Evolutionary conservation across 2,329 filamentous ascomycete species (phyloP), one percentile per base, ranked within the genome.

Genomic region (Madurella mycetomatis): DNA sequence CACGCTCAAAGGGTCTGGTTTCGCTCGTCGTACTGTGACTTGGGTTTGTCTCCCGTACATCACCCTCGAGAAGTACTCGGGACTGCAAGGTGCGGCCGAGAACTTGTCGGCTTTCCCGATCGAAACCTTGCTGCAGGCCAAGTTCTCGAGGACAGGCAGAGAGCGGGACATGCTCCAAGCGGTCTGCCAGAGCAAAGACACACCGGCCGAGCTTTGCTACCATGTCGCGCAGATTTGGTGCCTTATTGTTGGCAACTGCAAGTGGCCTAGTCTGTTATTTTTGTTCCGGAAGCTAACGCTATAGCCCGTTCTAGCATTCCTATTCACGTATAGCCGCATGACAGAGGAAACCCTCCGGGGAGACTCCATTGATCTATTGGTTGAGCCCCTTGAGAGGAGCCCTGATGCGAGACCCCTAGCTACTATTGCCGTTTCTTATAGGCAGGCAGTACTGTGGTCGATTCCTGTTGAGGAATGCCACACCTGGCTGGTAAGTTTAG

Each of bases 41-140:
- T 78, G 75, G 75, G 58, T 77, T 2, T 76, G 73, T 31, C 63
- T 78, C 13, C 77, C 77, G 0, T 79, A 77, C 56, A 78, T 80
- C 57, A 69, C 69, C 2, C 67, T 79, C 0, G 70, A 76, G 48
- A 67, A 69, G 19, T 78, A 76, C 53, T 70, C 70, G 0, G 73
- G 72, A 2, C 60, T 74, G 1, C 61, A 66, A 2, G 64, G 65
- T 5, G 65, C 67, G 12, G 25, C 4, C 25, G 40, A 53, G 1
- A 67, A 62, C 25, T 44, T 65, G 7, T 64, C 65, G 5, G 63
- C 67, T 1, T 77, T 76, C 47, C 76, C 76, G 1, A 64, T 70
- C 1, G 68, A 71, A 47, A 77, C 75, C 1, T 58, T 78, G 5
- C 60, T 78, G 0, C 76, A 79, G 59, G 64, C 69, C 1, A 70